A percentile compares a stretch with the other conserved stretches of the same genome.
Evolutionary conservation across 805 yeast species (phyloP).

Genomic region (Candida pini): DNA sequence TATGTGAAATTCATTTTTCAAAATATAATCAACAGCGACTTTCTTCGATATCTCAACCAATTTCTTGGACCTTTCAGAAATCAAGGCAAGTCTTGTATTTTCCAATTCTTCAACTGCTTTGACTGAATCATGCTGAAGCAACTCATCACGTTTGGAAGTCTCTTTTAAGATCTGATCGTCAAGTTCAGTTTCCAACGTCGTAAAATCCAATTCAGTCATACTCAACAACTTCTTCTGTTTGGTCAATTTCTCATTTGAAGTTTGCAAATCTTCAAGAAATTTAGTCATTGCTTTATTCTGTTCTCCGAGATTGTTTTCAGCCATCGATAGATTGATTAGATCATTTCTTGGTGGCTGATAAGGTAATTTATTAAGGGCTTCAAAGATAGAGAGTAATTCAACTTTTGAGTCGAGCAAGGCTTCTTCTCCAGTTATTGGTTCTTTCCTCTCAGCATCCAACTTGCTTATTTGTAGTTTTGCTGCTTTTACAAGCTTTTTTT

Average conservation of each 20-base stretch:
- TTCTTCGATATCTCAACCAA: constrained; percentile 21
- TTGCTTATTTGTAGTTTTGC: constrained; percentile 15
- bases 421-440: neutral
- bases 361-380: constrained; percentile 21
- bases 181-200: constrained; percentile 6
- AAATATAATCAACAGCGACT: constrained; percentile 24
- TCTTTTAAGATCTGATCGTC: constrained; percentile 7
- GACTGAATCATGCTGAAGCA: constrained; percentile 3
- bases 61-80: constrained; percentile 17
- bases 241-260: constrained; percentile 1
- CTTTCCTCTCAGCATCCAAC: constrained; percentile 1
- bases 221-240: constrained; percentile 3
- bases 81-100: constrained; percentile 6
- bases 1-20: constrained; percentile 20
- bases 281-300: constrained; percentile 11
- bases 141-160: constrained; percentile 3
- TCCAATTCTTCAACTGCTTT: constrained; percentile 2
- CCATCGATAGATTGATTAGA: constrained; percentile 20
- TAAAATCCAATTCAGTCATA: constrained; percentile 4
- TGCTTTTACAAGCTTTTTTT: constrained; percentile 13
- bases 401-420: constrained; percentile 1
- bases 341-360: constrained; percentile 27
- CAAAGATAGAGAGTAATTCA: constrained; percentile 18
- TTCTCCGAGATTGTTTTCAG: constrained; percentile 11
- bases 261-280: neutral